These are phyloP conservation scores for Fusarium armeniacum DNA, from an alignment of 2,329 filamentous ascomycete species.

Conservation along the genomic window DNA sequence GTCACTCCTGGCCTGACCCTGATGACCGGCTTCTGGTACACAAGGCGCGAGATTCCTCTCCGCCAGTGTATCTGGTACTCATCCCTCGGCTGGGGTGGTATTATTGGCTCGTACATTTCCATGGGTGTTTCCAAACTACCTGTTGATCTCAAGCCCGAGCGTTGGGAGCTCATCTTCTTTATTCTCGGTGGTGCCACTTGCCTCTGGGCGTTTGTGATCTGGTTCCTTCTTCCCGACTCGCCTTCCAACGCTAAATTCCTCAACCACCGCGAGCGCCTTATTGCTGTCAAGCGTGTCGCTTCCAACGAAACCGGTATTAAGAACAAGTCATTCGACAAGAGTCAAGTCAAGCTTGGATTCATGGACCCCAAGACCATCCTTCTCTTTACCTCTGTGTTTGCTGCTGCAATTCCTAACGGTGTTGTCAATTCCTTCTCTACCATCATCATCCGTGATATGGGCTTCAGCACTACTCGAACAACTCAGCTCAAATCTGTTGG, in stretches of 20 bases:
- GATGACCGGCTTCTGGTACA: constrained; percentile 20
- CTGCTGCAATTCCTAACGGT: constrained; percentile 16
- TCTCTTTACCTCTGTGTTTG: constrained; percentile 12
- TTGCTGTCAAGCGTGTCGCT: constrained; percentile 17
- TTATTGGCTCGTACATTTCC: constrained; percentile 10
- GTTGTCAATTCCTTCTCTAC: constrained; percentile 19
- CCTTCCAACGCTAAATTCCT: constrained; percentile 13
- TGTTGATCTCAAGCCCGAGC: constrained; percentile 9
- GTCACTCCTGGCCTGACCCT: constrained; percentile 10
- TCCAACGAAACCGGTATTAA: constrained; percentile 11
- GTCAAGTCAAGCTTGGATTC: constrained; percentile 7
- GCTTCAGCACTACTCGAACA: constrained; percentile 12
- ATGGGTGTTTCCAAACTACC: constrained; percentile 22
- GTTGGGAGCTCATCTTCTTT: constrained; percentile 13
- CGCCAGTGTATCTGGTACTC: constrained; percentile 23
- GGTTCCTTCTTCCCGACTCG: constrained; percentile 17
- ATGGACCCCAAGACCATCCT: constrained; percentile 15
- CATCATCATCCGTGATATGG: constrained; percentile 22
- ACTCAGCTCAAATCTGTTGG: constrained; percentile 17
- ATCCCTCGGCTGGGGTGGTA: constrained; percentile 12
- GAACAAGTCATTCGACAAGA: constrained; percentile 16
- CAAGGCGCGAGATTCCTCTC: constrained; percentile 15
- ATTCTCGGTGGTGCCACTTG: constrained; percentile 14
- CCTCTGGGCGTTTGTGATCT: constrained; percentile 19
- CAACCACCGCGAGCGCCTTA: constrained; percentile 13